These are phyloP conservation scores for Massariosphaeria phaeospora DNA, from an alignment of 495 filamentous ascomycete species.

Conservation along the genomic window DNA sequence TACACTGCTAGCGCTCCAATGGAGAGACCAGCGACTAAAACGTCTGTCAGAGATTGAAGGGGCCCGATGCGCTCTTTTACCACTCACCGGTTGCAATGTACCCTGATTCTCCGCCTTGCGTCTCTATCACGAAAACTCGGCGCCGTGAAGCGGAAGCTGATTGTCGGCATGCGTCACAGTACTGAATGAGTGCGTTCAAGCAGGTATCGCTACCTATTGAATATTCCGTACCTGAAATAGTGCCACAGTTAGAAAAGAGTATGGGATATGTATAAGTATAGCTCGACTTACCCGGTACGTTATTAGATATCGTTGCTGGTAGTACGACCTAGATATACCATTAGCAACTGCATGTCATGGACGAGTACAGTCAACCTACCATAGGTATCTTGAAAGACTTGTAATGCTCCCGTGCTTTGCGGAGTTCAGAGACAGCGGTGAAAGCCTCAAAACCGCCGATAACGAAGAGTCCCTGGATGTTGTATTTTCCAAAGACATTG, in stretches of 20 bases:
- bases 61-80: too few species aligned
- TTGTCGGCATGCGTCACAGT: constrained; percentile 96
- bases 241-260: too few species aligned
- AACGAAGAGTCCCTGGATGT: constrained; percentile 85
- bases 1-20: constrained; percentile 95
- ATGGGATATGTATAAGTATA: too few species aligned
- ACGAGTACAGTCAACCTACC: too few species aligned
- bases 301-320: constrained; percentile 97
- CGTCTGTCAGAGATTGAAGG: too few species aligned
- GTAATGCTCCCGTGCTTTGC: constrained; percentile 71
- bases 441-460: constrained; percentile 97
- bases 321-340: too few species aligned
- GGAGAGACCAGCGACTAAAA: constrained; percentile 72
- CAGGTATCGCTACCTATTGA: constrained; percentile 96
- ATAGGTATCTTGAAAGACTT: constrained; percentile 89
- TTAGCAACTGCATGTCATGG: too few species aligned
- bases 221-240: constrained; percentile 94
- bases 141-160: constrained; percentile 88
- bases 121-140: constrained; percentile 95
- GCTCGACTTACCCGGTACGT: too few species aligned
- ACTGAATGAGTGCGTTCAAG: constrained; percentile 89
- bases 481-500: constrained; percentile 74
- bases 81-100: constrained; percentile 92
- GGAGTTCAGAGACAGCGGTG: constrained; percentile 80
- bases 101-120: constrained; percentile 89